Evolutionary conservation across 208 protist species (phyloP), one percentile per base, ranked within the genome.

Genomic region (Leishmania mexicana): DNA sequence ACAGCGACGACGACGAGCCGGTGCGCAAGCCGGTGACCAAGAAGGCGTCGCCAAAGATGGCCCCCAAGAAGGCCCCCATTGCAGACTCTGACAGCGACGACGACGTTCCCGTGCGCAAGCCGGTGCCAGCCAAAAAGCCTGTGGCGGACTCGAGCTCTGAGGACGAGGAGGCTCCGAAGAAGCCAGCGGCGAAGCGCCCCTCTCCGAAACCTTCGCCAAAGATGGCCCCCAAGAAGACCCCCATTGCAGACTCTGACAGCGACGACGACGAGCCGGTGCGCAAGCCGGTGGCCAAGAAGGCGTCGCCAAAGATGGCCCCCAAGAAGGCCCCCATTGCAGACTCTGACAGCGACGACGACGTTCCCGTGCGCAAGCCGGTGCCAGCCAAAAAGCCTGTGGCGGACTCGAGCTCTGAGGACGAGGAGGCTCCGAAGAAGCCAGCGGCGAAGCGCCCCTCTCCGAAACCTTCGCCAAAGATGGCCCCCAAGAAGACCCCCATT

Each of bases 91-190:
- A 88, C 83, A 84, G 81, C 71, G 89, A 89, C 65, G 90, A 96
- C 73, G 93, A 96, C 72, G 93, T 90, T 74, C 87, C 91, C 1
- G 88, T 94, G 35, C 76, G 81, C 45, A 94, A 92, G 87, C 87
- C 92, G 17, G 84, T 78, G 31, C 45, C 84, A 7, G 58, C 81
- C 51, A 90, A 87, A 74, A 92, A 89, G 78, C 75, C 83, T 0
- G 60, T 83, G 15, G 76, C 67, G 31, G 87, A 89, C 68, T 88
- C 83, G 45, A 68, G 72, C 83, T 60, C 73, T 75, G 76, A 78
- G 72, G 87, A 91, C 19, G 67, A 73, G 5, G 67, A 73, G 13
- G n/a, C 31, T 8, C n/a, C 31, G 31, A 67, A 38, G 31, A 67
- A 91, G 76, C 83, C 84, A 47, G 85, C 83, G 76, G 31, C 31